Evolutionary conservation across 257 asterid species (phyloP), one percentile per base, ranked within the genome.

Genomic region (Galeopsis tetrahit): DNA sequence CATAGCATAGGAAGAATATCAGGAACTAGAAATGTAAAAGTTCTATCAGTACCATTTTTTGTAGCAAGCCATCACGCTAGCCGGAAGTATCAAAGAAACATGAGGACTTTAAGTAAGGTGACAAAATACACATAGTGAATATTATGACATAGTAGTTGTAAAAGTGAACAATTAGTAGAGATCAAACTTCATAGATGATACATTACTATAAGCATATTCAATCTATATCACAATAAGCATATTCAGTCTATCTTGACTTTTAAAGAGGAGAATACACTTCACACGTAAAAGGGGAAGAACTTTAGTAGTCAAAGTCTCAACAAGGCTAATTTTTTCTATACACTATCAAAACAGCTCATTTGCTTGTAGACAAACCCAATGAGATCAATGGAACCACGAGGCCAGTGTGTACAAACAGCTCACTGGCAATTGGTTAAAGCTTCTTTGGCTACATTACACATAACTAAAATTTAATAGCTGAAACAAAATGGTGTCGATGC

Each of bases 401-500:
- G 28, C 28, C 28, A 21, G 28, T 21, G 28, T 21, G 28, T 21
- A 21, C 28, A 21, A 21, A 58, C 9, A 72, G 65, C 59, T 74
- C 53, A 40, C 59, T 62, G 44, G 53, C 57, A 28, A 63, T 62
- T 66, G 56, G 52, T 48, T 48, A 48, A 21, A 69, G 75, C 55
- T 40, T 78, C 49, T 51, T 56, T 68, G 58, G 17, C 55, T 38
- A 21, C 73, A 63, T 64, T 32, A 66, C 44, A 42, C 69, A 39
- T 28, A 74, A 49, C 39, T 42, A 10, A 58, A 74, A 43, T 53
- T 32, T 21, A 67, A 34, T 6, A 60, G 56, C 43, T 38, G 21
- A 63, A 58, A 70, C n/a, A 75, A 66, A 52, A 69, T 40, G 57
- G 57, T 40, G 63, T 74, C 52, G 60, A 11, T 51, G 71, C 96